Percentiles rank a stretch among this genome's conserved stretches.
These are phyloP conservation scores for Amphibolis antarctica DNA, from an alignment of 106 monocot species.

Conservation along the genomic window DNA sequence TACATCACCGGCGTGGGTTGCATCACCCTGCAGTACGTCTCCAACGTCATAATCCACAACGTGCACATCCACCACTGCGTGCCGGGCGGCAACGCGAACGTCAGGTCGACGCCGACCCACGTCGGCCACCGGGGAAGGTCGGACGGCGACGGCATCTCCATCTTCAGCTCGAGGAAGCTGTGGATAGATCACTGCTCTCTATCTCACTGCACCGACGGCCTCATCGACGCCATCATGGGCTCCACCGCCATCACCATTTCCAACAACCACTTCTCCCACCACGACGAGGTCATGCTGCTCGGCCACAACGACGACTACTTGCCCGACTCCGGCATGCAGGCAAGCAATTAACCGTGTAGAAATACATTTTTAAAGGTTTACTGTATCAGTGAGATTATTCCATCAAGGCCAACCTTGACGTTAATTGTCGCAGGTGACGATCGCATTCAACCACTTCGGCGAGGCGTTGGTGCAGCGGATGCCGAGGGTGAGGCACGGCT, in stretches of 20 bases:
- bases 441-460: constrained; percentile 54
- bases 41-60: constrained; percentile 53
- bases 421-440: no score
- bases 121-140: constrained; percentile 20
- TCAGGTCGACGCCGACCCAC: constrained; percentile 38
- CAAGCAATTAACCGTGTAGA: no score
- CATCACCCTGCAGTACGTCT: constrained; percentile 42
- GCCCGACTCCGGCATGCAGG: constrained; percentile 41
- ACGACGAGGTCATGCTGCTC: constrained; percentile 55
- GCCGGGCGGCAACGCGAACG: constrained; percentile 36
- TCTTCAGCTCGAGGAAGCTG: constrained; percentile 16
- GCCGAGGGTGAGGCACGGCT: constrained; percentile 40
- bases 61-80: constrained; percentile 49
- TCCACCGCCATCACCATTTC: constrained; percentile 48
- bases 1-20: constrained; percentile 50
- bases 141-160: constrained; percentile 59
- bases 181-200: constrained; percentile 63
- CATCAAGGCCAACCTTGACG: no score
- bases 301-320: constrained; percentile 35
- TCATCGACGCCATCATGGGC: constrained; percentile 46
- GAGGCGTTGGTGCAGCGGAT: constrained; percentile 43
- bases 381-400: no score
- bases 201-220: constrained; percentile 44
- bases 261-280: constrained; percentile 36
- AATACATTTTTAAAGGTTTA: no score